Conservation (phyloP, 768 basidiomycete species). For the Boletus insuetus region DNA sequence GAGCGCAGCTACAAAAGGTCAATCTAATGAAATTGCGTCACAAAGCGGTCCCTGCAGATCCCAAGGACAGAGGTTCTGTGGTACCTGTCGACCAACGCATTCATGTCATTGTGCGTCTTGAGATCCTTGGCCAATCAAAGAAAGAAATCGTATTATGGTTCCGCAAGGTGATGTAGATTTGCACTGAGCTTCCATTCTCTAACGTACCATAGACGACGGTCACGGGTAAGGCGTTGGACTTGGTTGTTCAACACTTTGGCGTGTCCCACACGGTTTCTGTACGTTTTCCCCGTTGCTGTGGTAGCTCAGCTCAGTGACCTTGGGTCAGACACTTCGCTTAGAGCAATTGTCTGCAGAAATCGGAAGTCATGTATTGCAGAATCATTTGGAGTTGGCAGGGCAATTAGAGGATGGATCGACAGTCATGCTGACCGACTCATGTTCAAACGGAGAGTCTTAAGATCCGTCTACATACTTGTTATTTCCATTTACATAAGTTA, state of each 20-base stretch:
- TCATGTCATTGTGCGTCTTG: constrained; percentile 47
- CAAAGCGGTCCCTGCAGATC: constrained; percentile 60
- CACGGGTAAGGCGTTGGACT: constrained; percentile 63
- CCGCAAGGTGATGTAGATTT: constrained; percentile 49
- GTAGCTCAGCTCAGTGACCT: constrained; percentile 14
- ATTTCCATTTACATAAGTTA: neutral
- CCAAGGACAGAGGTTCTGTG: constrained; percentile 47
- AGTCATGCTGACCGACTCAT: constrained; percentile 15
- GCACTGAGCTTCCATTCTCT: neutral
- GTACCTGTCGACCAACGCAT: constrained; percentile 55
- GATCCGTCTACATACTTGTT: neutral
- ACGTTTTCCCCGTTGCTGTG: neutral
- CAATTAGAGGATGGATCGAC: constrained; percentile 55
- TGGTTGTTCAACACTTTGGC: constrained; percentile 34
- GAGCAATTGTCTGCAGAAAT: constrained; percentile 26
- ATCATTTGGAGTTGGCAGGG: constrained; percentile 45
- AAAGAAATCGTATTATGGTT: constrained; percentile 63
- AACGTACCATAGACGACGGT: constrained; percentile 42
- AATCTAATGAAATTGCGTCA: constrained; percentile 77
- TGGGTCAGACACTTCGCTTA: constrained; percentile 44
- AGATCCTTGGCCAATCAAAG: constrained; percentile 24
- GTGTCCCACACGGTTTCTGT: constrained; percentile 12
- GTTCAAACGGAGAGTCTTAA: neutral
- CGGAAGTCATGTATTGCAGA: constrained; percentile 37
- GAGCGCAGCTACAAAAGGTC: constrained; percentile 53